Evolutionary conservation across 768 basidiomycete species (phyloP).

Genomic region (Lactifluus piperatus): DNA sequence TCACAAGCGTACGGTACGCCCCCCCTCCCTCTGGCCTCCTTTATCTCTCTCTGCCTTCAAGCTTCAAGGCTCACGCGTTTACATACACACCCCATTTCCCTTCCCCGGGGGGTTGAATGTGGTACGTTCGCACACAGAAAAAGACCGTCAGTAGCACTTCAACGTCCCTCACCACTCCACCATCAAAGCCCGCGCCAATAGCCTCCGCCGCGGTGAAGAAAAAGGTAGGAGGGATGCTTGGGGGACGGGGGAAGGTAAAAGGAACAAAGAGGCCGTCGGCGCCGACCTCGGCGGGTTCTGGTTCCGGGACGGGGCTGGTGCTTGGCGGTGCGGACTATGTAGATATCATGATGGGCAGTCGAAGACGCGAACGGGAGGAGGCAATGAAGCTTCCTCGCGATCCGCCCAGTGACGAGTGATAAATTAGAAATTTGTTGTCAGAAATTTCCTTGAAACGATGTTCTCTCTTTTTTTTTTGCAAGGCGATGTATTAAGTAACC

Average conservation of each 20-base stretch:
- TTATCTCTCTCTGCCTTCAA: neutral
- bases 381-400: constrained; percentile 46
- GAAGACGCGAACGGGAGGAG: constrained; percentile 57
- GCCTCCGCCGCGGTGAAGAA: constrained; percentile 32
- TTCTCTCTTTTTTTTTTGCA: no score
- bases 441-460: no score
- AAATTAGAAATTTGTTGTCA: no score
- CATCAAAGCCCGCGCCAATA: constrained; percentile 17
- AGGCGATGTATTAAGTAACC: no score
- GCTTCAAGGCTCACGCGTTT: no score
- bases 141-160: constrained; percentile 19
- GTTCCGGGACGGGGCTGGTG: constrained; percentile 31
- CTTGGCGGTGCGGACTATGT: constrained; percentile 76
- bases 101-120: neutral
- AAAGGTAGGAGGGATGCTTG: constrained; percentile 34
- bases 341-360: constrained; percentile 58
- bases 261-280: constrained; percentile 25
- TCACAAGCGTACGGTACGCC: constrained; percentile 49
- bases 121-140: constrained; percentile 17
- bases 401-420: neutral
- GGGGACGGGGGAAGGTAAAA: constrained; percentile 22
- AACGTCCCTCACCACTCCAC: constrained; percentile 8
- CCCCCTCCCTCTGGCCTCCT: neutral
- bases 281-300: constrained; percentile 12
- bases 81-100: no score